Percentiles rank a stretch among this genome's conserved stretches.
phyloP scores from a whole-genome alignment of 2,329 filamentous ascomycete genomes.

The Botrytis cinerea region DNA sequence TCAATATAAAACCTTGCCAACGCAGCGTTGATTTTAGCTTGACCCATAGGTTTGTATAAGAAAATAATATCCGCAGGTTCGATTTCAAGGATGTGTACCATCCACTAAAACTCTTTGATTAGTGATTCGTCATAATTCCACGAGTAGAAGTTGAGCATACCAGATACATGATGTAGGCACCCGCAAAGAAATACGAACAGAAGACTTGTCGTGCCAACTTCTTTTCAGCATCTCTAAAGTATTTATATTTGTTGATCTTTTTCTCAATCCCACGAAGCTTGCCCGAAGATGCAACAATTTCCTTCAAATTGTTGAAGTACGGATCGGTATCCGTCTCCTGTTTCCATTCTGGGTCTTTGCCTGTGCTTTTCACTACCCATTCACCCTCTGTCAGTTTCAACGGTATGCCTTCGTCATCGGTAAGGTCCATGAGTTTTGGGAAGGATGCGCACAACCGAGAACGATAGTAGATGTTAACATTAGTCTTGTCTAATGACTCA shows the following conservation, averaged over 20 bases:
- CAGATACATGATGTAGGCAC: constrained; percentile 8
- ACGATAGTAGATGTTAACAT: constrained; percentile 16
- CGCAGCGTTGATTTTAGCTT: neutral
- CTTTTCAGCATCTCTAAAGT: neutral
- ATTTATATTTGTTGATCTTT: constrained; percentile 1
- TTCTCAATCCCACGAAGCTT: constrained; percentile 13
- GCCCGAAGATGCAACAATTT: neutral
- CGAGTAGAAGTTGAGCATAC: constrained; percentile 3
- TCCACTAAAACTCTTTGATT: constrained; percentile 12
- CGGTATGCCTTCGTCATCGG: neutral
- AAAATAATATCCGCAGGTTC: neutral
- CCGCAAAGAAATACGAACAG: constrained; percentile 9
- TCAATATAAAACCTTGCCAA: constrained; percentile 7
- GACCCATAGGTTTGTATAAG: neutral
- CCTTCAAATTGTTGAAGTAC: neutral
- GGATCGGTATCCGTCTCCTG: constrained; percentile 4
- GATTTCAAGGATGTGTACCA: constrained; percentile 3
- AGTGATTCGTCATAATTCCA: neutral
- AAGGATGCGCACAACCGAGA: constrained; percentile 1
- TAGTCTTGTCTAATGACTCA: constrained; percentile 12
- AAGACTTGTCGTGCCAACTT: neutral
- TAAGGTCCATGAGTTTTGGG: neutral
- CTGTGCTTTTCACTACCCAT: constrained; percentile 5
- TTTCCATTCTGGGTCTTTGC: neutral
- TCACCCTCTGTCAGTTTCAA: constrained; percentile 3